Percentiles rank a stretch among this genome's conserved stretches.
These are phyloP conservation scores for Orbilia quercus DNA, from an alignment of 2,329 filamentous ascomycete species.

Conservation along the genomic window DNA sequence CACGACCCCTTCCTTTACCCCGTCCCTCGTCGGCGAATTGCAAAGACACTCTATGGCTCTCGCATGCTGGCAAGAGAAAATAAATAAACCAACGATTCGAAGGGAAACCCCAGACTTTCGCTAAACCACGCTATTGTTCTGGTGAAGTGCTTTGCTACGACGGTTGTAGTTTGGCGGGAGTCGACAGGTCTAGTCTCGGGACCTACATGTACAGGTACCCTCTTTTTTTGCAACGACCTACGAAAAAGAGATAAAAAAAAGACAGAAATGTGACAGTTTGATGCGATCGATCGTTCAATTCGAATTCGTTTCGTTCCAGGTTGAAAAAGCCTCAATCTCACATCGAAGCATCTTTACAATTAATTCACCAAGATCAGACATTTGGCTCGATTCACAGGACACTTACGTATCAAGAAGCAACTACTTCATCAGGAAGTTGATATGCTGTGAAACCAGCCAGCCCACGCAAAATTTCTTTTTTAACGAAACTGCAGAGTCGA, in stretches of 20 bases:
- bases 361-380: too few species aligned
- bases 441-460: slow-evolving; percentile 7
- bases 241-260: too few species aligned
- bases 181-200: background rate
- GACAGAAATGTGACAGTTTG: background rate
- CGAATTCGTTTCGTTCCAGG: background rate
- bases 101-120: slow-evolving; percentile 25
- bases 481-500: too few species aligned
- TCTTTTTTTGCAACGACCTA: too few species aligned
- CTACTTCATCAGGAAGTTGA: slow-evolving; percentile 27
- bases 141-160: too few species aligned
- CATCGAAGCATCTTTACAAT: too few species aligned
- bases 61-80: too few species aligned
- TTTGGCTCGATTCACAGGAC: too few species aligned
- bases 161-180: too few species aligned
- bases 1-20: slow-evolving; percentile 18
- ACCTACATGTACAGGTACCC: background rate
- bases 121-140: slow-evolving; percentile 1
- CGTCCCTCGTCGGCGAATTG: slow-evolving; percentile 46
- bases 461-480: too few species aligned
- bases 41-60: background rate
- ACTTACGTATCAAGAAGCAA: background rate
- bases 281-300: background rate
- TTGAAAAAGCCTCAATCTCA: background rate
- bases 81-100: too few species aligned